Base-by-base conservation (phyloP, 2,329 filamentous ascomycete species). In the Triangularia verruculosa region DNA sequence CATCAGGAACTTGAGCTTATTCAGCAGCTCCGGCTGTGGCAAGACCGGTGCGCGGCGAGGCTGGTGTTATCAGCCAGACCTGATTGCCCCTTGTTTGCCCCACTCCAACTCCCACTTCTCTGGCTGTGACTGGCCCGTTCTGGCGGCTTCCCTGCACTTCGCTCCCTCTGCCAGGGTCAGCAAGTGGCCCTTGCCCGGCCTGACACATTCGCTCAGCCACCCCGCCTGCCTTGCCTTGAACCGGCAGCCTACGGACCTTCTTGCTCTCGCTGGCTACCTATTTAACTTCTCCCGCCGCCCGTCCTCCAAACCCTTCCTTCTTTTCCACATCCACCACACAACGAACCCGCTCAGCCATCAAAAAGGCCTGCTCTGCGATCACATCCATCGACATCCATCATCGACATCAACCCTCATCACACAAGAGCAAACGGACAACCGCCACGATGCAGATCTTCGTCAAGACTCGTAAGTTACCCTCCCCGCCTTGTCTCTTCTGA, bases 401-500 rank as follows among this genome's bases (percentile, higher is more conserved):
- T 25, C 43, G 6, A 27, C 39, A 64, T 60, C 59, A 55, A 56
- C 22, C 20, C n/a, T 20, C 39, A 47, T 8, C n/a, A 47, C 39
- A 61, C 20, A 34, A 30, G 30, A 43, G 59, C 51, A 30, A 51
- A 6, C 57, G 39, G 64, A 54, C 75, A 76, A 70, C 71, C 67
- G 59, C 27, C 63, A 72, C 65, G 79, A 96, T 97, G 93, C 93
- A 97, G 86, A 97, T 97, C 85, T 97, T 97, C 80, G 93, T 97
- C 74, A 97, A 97, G 89, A 97, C 93, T 72, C 86, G 89, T 92
- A 83, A 86, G 89, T 89, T 73, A 34, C 67, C 69, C 71, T 74
- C 72, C 68, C 59, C 64, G 68, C 68, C 60, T 43, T 57, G 24
- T 57, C 43, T 57, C 52, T 65, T 78, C 68, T 80, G 83, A 71